These are phyloP conservation scores for Irpex sp. DNA, from an alignment of 1,284 basidiomycete species.

Conservation along the genomic window DNA sequence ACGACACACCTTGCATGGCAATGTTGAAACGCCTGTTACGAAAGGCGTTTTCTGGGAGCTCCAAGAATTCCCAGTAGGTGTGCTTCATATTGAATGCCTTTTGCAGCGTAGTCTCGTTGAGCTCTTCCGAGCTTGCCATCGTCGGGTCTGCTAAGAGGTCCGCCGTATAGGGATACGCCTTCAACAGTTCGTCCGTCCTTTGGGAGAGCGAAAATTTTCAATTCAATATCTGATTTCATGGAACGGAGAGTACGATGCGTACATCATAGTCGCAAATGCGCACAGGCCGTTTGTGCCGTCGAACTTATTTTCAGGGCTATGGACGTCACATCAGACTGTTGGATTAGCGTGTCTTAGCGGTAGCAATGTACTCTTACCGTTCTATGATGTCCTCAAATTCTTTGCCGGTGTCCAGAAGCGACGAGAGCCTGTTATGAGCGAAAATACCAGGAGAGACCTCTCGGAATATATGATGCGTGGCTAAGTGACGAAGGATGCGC, in stretches of 20 bases:
- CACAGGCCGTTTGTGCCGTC: conserved; percentile 21
- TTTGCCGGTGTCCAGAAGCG: conserved; percentile 36
- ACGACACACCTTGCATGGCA: conserved; percentile 1
- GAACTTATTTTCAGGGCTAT: conserved; percentile 16
- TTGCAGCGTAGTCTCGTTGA: conserved; percentile 3
- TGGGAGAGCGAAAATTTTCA: background rate
- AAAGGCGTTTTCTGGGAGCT: conserved; percentile 1
- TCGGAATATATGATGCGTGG: background rate
- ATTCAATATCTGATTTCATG: background rate
- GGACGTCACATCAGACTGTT: too few relatives aligned
- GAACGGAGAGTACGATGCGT: background rate
- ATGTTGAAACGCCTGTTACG: background rate
- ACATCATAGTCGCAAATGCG: conserved; percentile 9
- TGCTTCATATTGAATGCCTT: conserved; percentile 1
- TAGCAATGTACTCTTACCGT: background rate
- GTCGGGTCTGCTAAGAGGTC: conserved; percentile 9
- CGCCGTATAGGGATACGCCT: conserved; percentile 1
- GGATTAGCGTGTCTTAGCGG: background rate
- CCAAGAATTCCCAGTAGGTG: conserved; percentile 2
- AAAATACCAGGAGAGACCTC: background rate
- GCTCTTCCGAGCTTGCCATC: conserved; percentile 13
- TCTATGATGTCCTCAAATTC: background rate
- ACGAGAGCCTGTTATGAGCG: conserved; percentile 24
- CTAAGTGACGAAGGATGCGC: background rate
- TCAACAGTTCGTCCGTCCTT: conserved; percentile 3